Percentiles rank a stretch among this genome's conserved stretches.
Evolutionary conservation across 371 early-diverging fungal genomes (phyloP).

Genomic region (Mucor piriformis): DNA sequence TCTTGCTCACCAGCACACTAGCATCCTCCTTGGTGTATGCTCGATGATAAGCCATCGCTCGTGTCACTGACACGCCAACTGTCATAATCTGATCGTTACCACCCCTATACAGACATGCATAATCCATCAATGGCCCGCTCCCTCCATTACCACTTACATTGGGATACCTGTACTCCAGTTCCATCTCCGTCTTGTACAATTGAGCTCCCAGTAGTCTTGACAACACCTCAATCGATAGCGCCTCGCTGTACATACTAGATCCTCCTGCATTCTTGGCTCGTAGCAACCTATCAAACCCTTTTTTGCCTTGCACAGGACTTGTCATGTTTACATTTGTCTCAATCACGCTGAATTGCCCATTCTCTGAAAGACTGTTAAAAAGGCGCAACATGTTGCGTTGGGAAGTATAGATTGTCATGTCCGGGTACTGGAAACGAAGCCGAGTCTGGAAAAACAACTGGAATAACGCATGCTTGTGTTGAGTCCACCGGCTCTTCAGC

Average conservation of each 20-base stretch:
- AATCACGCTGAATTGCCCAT: constrained; percentile 13
- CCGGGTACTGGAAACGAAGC: constrained; percentile 25
- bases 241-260: constrained; percentile 52
- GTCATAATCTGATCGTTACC: background rate
- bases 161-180: constrained; percentile 43
- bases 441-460: background rate
- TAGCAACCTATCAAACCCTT: constrained; percentile 27
- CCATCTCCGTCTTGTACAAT: constrained; percentile 58
- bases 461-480: background rate
- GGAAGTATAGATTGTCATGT: constrained; percentile 35
- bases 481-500: background rate
- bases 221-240: constrained; percentile 55
- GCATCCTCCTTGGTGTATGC: constrained; percentile 47
- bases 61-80: constrained; percentile 60
- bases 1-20: constrained; percentile 44
- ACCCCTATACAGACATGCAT: constrained; percentile 40
- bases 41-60: constrained; percentile 51
- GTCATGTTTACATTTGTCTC: constrained; percentile 23
- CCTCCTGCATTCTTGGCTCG: constrained; percentile 60
- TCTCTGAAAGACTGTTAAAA: constrained; percentile 3
- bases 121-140: constrained; percentile 60
- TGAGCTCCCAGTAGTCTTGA: constrained; percentile 50
- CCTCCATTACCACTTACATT: constrained; percentile 5
- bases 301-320: background rate
- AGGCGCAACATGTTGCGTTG: constrained; percentile 19